Evolutionary conservation across 2,329 filamentous ascomycete species (phyloP).

Genomic region (Cordyceps cicadae): DNA sequence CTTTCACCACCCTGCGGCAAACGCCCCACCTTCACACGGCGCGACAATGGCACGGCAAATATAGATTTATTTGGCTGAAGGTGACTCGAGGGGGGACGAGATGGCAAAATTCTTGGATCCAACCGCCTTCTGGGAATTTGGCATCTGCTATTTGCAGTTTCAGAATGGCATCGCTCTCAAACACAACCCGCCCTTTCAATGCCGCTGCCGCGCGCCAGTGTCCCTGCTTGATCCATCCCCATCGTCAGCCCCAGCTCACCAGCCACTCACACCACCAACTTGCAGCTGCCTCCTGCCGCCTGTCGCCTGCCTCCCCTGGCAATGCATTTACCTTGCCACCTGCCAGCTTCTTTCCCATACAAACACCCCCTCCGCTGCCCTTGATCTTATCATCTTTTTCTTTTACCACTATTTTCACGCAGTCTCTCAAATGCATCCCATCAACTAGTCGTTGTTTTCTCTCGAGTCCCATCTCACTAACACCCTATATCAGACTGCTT

Average conservation of each 20-base stretch:
- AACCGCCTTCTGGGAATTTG: neutral
- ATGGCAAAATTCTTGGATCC: neutral
- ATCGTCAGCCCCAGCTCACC: neutral
- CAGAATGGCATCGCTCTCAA: neutral
- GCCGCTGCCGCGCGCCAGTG: neutral
- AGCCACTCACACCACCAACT: constrained; percentile 7
- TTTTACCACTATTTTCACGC: constrained; percentile 8
- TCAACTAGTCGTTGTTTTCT: neutral
- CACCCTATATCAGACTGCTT: constrained; percentile 22
- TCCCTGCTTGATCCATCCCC: neutral
- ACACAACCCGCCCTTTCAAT: neutral
- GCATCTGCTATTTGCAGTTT: neutral
- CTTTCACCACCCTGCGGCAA: neutral
- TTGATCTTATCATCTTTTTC: constrained; percentile 3
- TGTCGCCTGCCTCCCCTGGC: neutral
- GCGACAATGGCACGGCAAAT: neutral
- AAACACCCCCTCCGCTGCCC: constrained; percentile 10
- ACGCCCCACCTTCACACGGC: neutral
- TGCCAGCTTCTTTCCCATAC: neutral
- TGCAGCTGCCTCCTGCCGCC: neutral
- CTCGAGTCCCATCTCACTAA: neutral
- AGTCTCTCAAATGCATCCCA: neutral
- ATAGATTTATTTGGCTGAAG: too few species aligned
- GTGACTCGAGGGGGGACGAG: neutral
- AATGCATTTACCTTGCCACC: constrained; percentile 1